Base-by-base conservation (phyloP, 1,284 basidiomycete genomes). In the Cutaneotrichosporon sp. region DNA sequence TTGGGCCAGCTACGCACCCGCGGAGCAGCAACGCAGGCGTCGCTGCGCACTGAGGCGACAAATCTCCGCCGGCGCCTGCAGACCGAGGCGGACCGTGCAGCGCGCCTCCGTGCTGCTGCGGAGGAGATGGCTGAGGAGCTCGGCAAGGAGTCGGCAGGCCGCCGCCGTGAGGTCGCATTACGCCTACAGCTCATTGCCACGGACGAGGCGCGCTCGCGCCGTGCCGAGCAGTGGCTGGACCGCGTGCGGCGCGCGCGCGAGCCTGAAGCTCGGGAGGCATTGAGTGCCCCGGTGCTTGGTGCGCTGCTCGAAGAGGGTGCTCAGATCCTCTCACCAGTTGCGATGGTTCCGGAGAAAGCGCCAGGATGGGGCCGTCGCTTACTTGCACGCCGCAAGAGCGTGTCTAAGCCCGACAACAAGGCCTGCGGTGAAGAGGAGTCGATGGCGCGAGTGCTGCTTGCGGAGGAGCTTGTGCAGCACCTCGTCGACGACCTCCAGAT, bases 71-170 rank as follows among this genome's bases (percentile, higher is more conserved):
- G 61, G 8, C 56, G 68, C n/a, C 38, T 76, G n/a, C 52, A 57
- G 2, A 57, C 51, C n/a, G 76, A 77, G 63, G 56, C 40, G 6
- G 69, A 70, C 40, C 60, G 75, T 18, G 64, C 82, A 0, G 81
- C 83, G 22, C 85, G 84, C 30, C 79, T 92, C 14, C 85, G 88
- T 7, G 75, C 75, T 36, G 86, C 86, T 0, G 80, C 92, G 8
- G 90, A 92, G 70, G 89, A 90, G 61, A 82, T 91, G 2, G 87
- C 87, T 0, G 86, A 88, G 59, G 89, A 91, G 57, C 82, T 90
- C 56, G 84, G 87, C 26, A 85, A 88, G 30, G 91, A 92, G 75
- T 82, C 86, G 0, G 90, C 87, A 61, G 90, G 90, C 4, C 84
- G 91, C 13, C 82, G 91, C 22, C 81, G 89, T 53, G 91, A 94